Percentiles rank a stretch among this genome's conserved stretches.
Conservation (phyloP, 2,329 filamentous ascomycete genomes). For the Plenodomus tracheiphilus region DNA sequence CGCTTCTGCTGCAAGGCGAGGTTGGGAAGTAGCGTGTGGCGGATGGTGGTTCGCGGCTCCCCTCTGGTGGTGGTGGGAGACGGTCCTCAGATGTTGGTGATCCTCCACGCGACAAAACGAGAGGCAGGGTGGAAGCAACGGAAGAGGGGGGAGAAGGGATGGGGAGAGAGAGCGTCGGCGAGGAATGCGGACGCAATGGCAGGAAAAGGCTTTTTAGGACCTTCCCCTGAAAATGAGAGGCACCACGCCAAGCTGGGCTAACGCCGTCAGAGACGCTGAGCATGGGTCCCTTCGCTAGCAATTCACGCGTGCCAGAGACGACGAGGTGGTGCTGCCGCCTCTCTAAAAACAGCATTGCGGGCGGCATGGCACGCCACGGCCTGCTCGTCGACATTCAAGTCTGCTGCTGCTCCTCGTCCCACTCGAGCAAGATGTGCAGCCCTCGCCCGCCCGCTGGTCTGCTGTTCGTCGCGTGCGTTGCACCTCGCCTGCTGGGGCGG, state of each 20-base stretch:
- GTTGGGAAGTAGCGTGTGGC: constrained; percentile 16
- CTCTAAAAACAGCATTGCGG: constrained; percentile 21
- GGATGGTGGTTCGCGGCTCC: constrained; percentile 31
- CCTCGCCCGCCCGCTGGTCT: background rate
- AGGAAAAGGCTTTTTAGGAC: constrained; percentile 36
- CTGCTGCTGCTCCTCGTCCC: constrained; percentile 1
- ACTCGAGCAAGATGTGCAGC: constrained; percentile 3
- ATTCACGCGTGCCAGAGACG: constrained; percentile 10
- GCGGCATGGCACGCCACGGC: constrained; percentile 1
- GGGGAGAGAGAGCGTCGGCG: constrained; percentile 35
- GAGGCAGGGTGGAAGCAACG: constrained; percentile 30
- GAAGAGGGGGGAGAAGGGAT: constrained; percentile 25
- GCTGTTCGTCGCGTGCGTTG: constrained; percentile 1
- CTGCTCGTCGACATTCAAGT: constrained; percentile 1
- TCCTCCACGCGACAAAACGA: constrained; percentile 33
- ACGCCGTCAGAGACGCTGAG: constrained; percentile 21
- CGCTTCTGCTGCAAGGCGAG: constrained; percentile 23
- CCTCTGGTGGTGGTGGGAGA: constrained; percentile 17
- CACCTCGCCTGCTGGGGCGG: constrained; percentile 9
- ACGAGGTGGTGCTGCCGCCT: constrained; percentile 23
- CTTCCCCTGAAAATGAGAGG: constrained; percentile 37
- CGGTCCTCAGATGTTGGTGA: constrained; percentile 14
- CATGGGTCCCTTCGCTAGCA: constrained; percentile 31
- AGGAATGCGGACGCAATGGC: constrained; percentile 33
- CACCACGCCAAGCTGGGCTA: constrained; percentile 30